Conservation (phyloP, 768 basidiomycete species). For the Phaeotremella skinneri region DNA sequence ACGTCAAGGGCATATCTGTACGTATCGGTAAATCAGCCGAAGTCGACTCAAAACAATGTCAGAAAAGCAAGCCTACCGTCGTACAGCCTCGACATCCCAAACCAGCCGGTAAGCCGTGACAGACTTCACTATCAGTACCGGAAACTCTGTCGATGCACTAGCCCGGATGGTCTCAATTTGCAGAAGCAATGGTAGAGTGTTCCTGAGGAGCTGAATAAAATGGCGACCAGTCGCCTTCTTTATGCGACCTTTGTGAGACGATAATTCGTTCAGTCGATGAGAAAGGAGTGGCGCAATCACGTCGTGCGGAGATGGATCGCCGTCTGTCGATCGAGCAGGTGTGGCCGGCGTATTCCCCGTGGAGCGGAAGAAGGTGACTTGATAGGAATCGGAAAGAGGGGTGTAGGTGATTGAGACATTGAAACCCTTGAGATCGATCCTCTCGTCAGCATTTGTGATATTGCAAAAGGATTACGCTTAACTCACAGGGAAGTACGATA, state of each 20-base stretch:
- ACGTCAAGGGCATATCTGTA: constrained; percentile 32
- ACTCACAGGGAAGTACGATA: constrained; percentile 60
- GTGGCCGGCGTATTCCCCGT: constrained; percentile 1
- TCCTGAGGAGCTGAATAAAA: constrained; percentile 66
- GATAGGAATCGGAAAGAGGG: constrained; percentile 43
- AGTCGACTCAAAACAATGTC: not conserved
- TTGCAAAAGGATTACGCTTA: too few relatives aligned
- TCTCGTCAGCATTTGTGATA: not conserved
- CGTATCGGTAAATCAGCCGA: constrained; percentile 1
- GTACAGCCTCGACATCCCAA: constrained; percentile 21
- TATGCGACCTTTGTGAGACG: not conserved
- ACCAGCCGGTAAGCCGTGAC: constrained; percentile 30
- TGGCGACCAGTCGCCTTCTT: constrained; percentile 29
- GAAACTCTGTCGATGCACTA: not conserved
- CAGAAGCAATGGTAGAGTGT: constrained; percentile 73
- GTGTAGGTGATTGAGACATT: constrained; percentile 41
- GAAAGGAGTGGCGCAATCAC: constrained; percentile 74
- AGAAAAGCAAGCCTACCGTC: constrained; percentile 13
- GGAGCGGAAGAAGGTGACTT: constrained; percentile 36
- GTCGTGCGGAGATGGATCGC: constrained; percentile 61
- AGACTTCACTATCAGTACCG: constrained; percentile 20
- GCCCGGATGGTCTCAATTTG: constrained; percentile 58
- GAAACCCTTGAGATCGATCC: constrained; percentile 35
- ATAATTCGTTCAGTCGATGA: constrained; percentile 66
- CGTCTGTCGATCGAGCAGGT: not conserved